A percentile compares a stretch with the other conserved stretches of the same genome.
Conservation (phyloP, 805 yeast species). For the Metschnikowia continentalis region DNA sequence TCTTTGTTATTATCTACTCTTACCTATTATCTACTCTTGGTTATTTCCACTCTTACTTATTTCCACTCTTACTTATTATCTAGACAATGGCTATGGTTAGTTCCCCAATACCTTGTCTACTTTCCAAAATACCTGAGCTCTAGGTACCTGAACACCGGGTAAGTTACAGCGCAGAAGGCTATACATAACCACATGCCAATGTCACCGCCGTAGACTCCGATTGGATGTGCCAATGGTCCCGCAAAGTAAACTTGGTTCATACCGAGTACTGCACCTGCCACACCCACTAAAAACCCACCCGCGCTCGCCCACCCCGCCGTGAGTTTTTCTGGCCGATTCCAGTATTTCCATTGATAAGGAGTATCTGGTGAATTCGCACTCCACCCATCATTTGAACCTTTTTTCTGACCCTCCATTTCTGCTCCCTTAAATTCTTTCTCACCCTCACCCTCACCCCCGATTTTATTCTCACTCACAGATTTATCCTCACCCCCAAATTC, state of each 20-base stretch:
- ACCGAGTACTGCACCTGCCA: constrained; percentile 20
- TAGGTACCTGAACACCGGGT: constrained; percentile 13
- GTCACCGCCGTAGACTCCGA: constrained; percentile 19
- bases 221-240: constrained; percentile 16
- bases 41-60: too few species aligned
- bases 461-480: too few species aligned
- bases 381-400: too few species aligned
- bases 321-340: constrained; percentile 26
- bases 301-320: constrained; percentile 19
- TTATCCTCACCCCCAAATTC: too few species aligned
- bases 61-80: too few species aligned
- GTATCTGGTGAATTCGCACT: too few species aligned
- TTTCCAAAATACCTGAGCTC: constrained; percentile 17
- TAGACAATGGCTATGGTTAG: neutral
- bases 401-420: too few species aligned
- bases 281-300: constrained; percentile 15
- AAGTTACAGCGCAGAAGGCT: constrained; percentile 15
- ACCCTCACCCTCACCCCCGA: too few species aligned
- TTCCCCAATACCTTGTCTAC: too few species aligned
- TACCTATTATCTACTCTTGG: too few species aligned
- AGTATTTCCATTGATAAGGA: constrained; percentile 27
- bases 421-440: too few species aligned
- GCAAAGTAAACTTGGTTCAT: constrained; percentile 21
- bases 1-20: too few species aligned
- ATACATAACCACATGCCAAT: constrained; percentile 22